Conservation (phyloP, 805 yeast genomes). For the Saccharomycopsis sp. region DNA sequence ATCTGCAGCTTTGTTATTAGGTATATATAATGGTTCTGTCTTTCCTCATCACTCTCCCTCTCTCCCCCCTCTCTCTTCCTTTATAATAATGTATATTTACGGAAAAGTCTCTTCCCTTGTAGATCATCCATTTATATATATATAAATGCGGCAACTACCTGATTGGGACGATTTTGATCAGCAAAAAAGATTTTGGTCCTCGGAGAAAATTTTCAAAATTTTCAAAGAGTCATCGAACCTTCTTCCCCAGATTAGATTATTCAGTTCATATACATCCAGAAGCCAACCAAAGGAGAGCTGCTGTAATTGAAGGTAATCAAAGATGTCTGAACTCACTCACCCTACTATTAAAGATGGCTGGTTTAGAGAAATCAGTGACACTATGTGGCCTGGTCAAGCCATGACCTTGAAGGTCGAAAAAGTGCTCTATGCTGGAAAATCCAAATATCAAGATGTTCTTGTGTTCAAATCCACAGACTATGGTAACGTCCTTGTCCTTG, state of each 20-base stretch:
- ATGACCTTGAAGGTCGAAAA: conserved; percentile 85
- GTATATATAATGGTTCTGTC: conserved; percentile 5
- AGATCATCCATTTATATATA: background rate
- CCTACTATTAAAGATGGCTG: conserved; percentile 54
- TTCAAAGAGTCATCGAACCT: background rate
- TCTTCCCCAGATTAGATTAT: background rate
- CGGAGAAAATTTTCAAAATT: background rate
- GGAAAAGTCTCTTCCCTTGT: background rate
- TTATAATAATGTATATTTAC: background rate
- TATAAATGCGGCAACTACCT: background rate
- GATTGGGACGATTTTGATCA: background rate
- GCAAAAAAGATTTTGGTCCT: background rate
- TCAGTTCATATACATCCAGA: background rate
- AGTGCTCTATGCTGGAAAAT: conserved; percentile 75
- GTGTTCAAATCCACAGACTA: conserved; percentile 90
- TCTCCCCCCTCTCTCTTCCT: background rate
- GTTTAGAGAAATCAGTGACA: conserved; percentile 92
- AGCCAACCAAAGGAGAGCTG: background rate
- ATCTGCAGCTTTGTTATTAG: conserved; percentile 4
- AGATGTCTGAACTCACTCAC: conserved; percentile 3
- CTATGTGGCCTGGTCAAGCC: conserved; percentile 99
- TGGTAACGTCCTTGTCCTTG: conserved; percentile 92
- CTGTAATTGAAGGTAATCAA: background rate
- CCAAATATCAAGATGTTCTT: conserved; percentile 88
- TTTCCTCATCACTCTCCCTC: background rate